A percentile compares a stretch with the other conserved stretches of the same genome.
phyloP scores from a whole-genome alignment of 2,329 filamentous ascomycete genomes.

The Beauveria pseudobassiana region DNA sequence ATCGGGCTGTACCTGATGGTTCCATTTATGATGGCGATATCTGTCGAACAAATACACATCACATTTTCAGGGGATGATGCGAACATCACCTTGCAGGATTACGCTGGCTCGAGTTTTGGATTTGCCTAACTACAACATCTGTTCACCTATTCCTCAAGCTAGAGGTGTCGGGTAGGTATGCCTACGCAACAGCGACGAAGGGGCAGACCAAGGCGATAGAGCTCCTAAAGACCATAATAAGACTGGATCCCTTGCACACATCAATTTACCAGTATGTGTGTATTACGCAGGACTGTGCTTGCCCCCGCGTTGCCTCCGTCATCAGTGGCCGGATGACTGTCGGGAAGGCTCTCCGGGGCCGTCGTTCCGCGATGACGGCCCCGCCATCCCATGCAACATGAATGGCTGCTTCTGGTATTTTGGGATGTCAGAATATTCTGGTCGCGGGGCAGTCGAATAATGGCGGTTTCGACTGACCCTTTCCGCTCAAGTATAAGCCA shows the following conservation, averaged over 20 bases:
- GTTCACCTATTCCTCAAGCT: too few relatives aligned
- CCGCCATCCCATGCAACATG: neutral
- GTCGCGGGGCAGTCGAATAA: neutral
- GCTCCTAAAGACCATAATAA: neutral
- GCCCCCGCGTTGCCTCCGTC: neutral
- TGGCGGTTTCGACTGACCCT: neutral
- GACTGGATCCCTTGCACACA: neutral
- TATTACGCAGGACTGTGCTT: neutral
- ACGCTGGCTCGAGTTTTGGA: too few relatives aligned
- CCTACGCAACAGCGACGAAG: too few relatives aligned
- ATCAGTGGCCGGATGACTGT: neutral
- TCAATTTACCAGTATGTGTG: too few relatives aligned
- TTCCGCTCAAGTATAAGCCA: neutral
- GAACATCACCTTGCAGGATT: too few relatives aligned
- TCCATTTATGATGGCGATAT: too few relatives aligned
- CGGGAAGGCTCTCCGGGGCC: constrained; percentile 1
- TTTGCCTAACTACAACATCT: too few relatives aligned
- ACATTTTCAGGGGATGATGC: too few relatives aligned
- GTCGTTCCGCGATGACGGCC: neutral
- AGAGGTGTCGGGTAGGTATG: too few relatives aligned
- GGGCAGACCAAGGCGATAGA: neutral
- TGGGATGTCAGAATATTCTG: constrained; percentile 6
- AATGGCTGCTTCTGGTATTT: constrained; percentile 3
- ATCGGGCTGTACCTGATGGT: too few relatives aligned
- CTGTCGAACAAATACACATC: too few relatives aligned